Evolutionary conservation across 257 asterid species (phyloP), one percentile per base, ranked within the genome.

Genomic region (Nicotiana otophora): DNA sequence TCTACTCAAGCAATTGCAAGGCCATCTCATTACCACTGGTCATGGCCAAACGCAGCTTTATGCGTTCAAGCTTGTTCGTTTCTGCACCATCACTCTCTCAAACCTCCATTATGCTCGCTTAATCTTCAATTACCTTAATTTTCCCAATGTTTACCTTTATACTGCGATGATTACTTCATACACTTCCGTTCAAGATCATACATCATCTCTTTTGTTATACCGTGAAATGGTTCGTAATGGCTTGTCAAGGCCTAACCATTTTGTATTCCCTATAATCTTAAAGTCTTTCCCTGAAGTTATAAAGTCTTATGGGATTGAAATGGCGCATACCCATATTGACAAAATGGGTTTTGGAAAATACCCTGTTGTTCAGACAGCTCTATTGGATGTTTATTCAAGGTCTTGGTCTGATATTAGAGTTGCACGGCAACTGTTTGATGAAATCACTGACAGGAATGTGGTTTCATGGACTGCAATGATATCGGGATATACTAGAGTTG

Each of bases 401-500:
- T 85, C 14, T 63, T 87, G 90, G 16, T 89, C 28, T 53, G 95
- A 89, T 62, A 83, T 89, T 6, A 61, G 72, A 31, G 33, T 77
- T 53, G 95, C 96, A n/a, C 82, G 93, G 82, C 86, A 81, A 86
- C 78, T 95, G 92, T 95, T 93, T 55, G 95, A 95, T 84, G 93
- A 86, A 90, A 93, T 93, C 86, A 39, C 92, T 80, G 95, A 89
- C 0, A 90, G 90, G 63, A 90, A 82, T 77, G 92, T 93, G 72
- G 90, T 92, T 54, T 81, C 97, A 2, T 93, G 97, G 98, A 95
- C 98, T 16, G 96, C 98, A 2, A 91, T 95, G 98, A 86, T 95
- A 63, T 89, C 97, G 3, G 96, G 92, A 67, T 95, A 91, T 69
- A 78, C 87, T 34, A 91, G 92, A 86, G 90, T 86, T 20, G 97